Evolutionary conservation across 768 basidiomycete species (phyloP).

Genomic region (Leccinum truebloodii): DNA sequence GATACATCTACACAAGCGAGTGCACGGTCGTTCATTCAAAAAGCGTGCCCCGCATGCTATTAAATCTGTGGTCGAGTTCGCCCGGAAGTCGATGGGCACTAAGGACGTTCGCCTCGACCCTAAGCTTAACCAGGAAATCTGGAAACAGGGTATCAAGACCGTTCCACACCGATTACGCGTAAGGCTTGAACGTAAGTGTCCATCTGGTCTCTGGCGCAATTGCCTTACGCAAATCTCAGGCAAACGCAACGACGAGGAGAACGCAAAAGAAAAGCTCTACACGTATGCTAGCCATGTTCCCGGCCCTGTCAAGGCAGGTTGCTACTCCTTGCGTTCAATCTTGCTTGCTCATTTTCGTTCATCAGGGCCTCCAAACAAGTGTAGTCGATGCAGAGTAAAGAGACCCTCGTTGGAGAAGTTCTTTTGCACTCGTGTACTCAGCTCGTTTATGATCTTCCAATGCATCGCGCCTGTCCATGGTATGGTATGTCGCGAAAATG

Average conservation of each 20-base stretch:
- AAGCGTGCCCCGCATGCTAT: constrained; percentile 97
- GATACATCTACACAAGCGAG: constrained; percentile 94
- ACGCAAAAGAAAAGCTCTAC: constrained; percentile 96
- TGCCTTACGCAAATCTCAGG: constrained; percentile 45
- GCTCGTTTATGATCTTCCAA: constrained; percentile 19
- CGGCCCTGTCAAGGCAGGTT: constrained; percentile 77
- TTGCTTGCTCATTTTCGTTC: constrained; percentile 9
- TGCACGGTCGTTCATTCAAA: constrained; percentile 93
- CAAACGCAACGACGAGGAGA: constrained; percentile 98
- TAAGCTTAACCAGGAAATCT: constrained; percentile 93
- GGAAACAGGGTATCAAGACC: constrained; percentile 92
- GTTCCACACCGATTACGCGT: constrained; percentile 92
- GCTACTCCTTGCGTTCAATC: not conserved
- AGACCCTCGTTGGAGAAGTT: constrained; percentile 11
- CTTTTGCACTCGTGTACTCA: constrained; percentile 19
- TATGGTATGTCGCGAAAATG: constrained; percentile 28
- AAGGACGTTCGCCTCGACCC: constrained; percentile 92
- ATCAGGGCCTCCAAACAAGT: constrained; percentile 81
- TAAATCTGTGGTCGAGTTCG: constrained; percentile 92
- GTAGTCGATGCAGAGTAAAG: constrained; percentile 78
- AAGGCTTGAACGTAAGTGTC: constrained; percentile 83
- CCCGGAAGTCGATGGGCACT: constrained; percentile 95
- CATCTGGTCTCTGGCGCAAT: not conserved
- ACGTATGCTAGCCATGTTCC: constrained; percentile 85
- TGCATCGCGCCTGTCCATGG: constrained; percentile 30